A percentile compares a stretch with the other conserved stretches of the same genome.
Conservation (phyloP, 306 rosid genomes). For the Cyclanthera cordifolia region DNA sequence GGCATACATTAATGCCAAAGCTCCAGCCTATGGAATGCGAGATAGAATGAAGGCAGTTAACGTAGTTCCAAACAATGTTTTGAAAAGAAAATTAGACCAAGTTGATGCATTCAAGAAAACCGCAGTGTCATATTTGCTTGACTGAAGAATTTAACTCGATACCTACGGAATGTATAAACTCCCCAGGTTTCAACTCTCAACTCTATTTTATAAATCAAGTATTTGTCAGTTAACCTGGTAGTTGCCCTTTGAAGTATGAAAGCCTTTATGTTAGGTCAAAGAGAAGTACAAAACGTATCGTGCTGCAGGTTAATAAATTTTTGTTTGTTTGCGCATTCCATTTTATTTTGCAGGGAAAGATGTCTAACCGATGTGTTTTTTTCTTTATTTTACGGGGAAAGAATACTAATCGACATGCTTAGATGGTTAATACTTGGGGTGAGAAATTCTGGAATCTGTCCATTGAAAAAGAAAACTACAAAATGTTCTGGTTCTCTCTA, state of each 20-base stretch:
- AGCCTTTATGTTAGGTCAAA: not conserved
- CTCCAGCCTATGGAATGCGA: conserved; percentile 63
- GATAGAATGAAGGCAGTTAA: conserved; percentile 67
- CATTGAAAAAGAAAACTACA: no score
- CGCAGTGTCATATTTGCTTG: conserved; percentile 56
- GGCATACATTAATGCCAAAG: conserved; percentile 61
- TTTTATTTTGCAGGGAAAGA: not conserved
- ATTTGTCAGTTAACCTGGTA: not conserved
- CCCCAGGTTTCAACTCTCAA: conserved; percentile 1
- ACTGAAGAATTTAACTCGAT: conserved; percentile 22
- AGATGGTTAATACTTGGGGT: no score
- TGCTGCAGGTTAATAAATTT: not conserved
- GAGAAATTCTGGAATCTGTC: no score
- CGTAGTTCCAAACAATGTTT: conserved; percentile 31
- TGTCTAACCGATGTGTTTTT: no score
- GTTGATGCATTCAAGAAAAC: conserved; percentile 61
- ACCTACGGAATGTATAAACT: not conserved
- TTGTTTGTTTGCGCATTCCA: not conserved
- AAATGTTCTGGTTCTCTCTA: no score
- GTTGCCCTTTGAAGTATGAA: not conserved
- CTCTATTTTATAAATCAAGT: not conserved
- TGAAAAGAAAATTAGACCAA: conserved; percentile 29
- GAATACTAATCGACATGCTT: not conserved
- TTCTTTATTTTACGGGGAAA: no score
- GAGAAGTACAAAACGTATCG: not conserved